Base-by-base conservation (phyloP, 345 rosid species). In the Citrus mangshanensis region DNA sequence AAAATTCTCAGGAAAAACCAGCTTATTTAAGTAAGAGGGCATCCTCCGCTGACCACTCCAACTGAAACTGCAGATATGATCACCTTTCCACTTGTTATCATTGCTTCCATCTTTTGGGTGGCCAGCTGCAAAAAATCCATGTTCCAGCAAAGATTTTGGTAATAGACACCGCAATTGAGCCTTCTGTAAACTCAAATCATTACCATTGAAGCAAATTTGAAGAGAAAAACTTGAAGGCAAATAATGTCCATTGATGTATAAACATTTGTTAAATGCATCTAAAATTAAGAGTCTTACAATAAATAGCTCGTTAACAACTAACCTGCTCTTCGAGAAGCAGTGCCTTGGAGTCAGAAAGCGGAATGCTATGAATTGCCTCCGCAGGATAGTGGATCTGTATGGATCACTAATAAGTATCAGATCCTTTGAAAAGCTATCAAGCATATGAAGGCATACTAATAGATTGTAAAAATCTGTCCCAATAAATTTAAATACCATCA, bases 321-420 rank as follows among this genome's bases (percentile, higher is more conserved):
- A 92, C 98, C 95, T 93, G 97, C 62, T 92, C 93, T 84, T 91
- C 91, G 68, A 95, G 93, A 78, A 95, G 95, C 88, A 90, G 93
- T 70, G 88, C 82, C 82, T 91, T 95, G 82, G 94, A 83, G 66
- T 95, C 99, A 27, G 95, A 88, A 62, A 88, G 87, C 34, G 91
- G 88, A 81, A 81, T 79, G 62, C 80, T 86, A 62, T 87, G 88
- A 76, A 92, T 86, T 65, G 97, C 98, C 85, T 93, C 98, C 5
- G 80, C 84, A n/a, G 98, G 98, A 84, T 93, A 95, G 88, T 93
- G 94, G 12, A 95, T 89, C 98, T 95, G 88, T 58, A 78, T 46
- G 63, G 58, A 49, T 32, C 61, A 73, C 70, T 27, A 9, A 30
- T 69, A 38, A 67, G 18, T 19, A 37, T 13, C 66, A 18, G 25